Evolutionary conservation across 805 yeast genomes (phyloP), one percentile per base, ranked within the genome.

Genomic region (Saturnispora sanitii): DNA sequence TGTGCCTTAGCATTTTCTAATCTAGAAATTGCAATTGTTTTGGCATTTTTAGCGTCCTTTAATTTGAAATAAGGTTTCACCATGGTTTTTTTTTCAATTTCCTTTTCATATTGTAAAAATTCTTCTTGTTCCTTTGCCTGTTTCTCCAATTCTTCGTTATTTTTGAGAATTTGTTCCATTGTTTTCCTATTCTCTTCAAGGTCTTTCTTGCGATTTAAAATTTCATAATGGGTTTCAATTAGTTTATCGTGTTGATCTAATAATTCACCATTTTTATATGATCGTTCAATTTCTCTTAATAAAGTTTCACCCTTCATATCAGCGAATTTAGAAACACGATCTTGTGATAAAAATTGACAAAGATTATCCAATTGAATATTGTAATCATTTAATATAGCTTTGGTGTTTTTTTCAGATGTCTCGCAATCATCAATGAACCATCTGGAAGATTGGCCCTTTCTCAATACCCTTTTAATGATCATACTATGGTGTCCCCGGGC

Each of bases 291-390:
- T 51, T 85, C 94, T 20, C 66, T 52, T 11, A 92, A 65, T 7
- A 90, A 62, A 45, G 77, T 76, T 46, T 82, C 87, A 1, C 94
- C 83, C 22, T 82, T 71, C 48, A 85, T 63, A 3, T 80, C 73
- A 0, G 96, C 94, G 65, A 92, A 92, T 48, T 84, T 86, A 2
- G 94, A 90, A 6, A 92, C 97, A 45, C 94, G 70, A 52, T 90
- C 97, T 56, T 92, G 99, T 0, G 98, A 95, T 41, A 92, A 64
- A 54, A 92, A 92, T 56, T 90, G 96, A 54, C 97, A 88, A 37
- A 90, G 66, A 56, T 90, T 92, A 55, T 86, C 94, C 42, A 92
- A 67, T 54, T 92, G 97, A 44, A 92, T 82, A 53, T 82, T 82
- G 46, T 77, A 69, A 2, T 54, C 53, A 17, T 60, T 56, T 21